Evolutionary conservation across 2,329 filamentous ascomycete genomes (phyloP).

Genomic region (Aulographum hederae): DNA sequence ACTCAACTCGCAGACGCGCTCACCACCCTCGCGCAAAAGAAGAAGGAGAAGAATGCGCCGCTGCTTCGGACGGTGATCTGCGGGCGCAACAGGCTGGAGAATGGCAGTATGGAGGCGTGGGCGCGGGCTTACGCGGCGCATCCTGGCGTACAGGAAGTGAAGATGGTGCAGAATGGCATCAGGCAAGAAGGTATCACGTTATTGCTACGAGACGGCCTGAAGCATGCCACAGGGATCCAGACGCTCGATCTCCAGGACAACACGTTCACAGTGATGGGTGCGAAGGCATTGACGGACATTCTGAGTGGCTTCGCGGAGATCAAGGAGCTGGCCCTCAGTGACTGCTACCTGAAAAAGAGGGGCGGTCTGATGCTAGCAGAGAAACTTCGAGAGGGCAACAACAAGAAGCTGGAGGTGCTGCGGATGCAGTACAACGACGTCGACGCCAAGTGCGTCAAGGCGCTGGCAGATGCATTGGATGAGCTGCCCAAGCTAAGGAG

Average conservation of each 20-base stretch:
- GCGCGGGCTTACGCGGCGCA: conserved; percentile 73
- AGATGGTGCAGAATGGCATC: conserved; percentile 98
- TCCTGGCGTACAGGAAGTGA: conserved; percentile 60
- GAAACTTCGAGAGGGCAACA: conserved; percentile 57
- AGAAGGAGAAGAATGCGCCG: conserved; percentile 61
- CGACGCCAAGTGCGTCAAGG: conserved; percentile 54
- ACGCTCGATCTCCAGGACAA: conserved; percentile 92
- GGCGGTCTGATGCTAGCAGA: conserved; percentile 57
- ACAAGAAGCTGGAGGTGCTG: conserved; percentile 61
- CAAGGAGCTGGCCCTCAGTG: conserved; percentile 71
- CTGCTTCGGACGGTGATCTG: conserved; percentile 93
- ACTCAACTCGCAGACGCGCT: conserved; percentile 79
- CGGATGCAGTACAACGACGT: conserved; percentile 92
- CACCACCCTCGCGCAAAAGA: conserved; percentile 63
- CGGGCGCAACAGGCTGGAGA: conserved; percentile 88
- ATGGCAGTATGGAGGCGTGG: conserved; percentile 92
- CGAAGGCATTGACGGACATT: conserved; percentile 58
- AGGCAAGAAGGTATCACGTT: conserved; percentile 78
- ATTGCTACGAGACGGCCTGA: conserved; percentile 62
- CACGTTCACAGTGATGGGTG: conserved; percentile 74
- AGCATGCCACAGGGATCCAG: conserved; percentile 45
- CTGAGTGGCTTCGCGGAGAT: conserved; percentile 57
- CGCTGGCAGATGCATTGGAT: conserved; percentile 49
- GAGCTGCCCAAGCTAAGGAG: conserved; percentile 57
- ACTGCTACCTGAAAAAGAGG: conserved; percentile 65